A percentile compares a stretch with the other conserved stretches of the same genome.
Evolutionary conservation across 192 early-diverging fungal species (phyloP).

Genomic region (Coemansia furcata): DNA sequence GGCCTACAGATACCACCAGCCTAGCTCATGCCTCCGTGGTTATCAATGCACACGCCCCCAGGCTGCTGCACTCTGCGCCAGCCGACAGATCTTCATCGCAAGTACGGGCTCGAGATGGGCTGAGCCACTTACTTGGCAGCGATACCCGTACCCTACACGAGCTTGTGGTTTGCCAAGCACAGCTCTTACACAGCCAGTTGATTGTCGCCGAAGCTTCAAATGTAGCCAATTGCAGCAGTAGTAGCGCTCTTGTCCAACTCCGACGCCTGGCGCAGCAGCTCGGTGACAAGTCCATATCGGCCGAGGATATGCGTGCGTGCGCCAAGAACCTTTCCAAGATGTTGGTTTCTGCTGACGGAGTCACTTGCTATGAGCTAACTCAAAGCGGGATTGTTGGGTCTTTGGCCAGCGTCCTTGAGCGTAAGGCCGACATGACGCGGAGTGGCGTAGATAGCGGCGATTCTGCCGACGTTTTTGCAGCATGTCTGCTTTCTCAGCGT

Average conservation of each 20-base stretch:
- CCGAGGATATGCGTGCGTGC: neutral
- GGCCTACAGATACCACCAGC: neutral
- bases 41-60: neutral
- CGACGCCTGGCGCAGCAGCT: conserved; percentile 11
- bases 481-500: neutral
- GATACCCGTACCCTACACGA: neutral
- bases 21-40: neutral
- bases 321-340: neutral
- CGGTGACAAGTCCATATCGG: neutral
- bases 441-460: conserved; percentile 10
- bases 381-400: conserved; percentile 70
- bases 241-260: neutral
- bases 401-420: conserved; percentile 24
- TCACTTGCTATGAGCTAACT: conserved; percentile 78
- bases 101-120: neutral
- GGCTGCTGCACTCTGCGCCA: neutral
- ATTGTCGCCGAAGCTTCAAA: neutral
- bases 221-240: neutral
- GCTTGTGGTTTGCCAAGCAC: conserved; percentile 11
- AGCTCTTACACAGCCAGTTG: conserved; percentile 5
- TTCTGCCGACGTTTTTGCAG: neutral
- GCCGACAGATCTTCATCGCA: neutral
- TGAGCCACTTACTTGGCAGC: neutral
- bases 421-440: neutral
- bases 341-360: conserved; percentile 40